Conservation (phyloP, 2,329 filamentous ascomycete genomes). For the Podosphaera aphanis region DNA sequence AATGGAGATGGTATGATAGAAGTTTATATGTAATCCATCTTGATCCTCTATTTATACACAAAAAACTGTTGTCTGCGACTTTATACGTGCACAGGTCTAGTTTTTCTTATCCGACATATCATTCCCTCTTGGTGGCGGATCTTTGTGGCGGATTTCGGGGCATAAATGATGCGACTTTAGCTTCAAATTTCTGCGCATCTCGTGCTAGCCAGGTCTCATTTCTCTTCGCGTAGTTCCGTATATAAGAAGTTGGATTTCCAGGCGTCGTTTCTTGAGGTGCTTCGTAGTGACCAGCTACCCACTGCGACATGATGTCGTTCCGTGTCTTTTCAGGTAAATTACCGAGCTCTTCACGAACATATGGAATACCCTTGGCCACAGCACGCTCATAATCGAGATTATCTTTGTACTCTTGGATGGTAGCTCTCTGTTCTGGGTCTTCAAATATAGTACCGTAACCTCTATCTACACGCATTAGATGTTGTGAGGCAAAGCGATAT, state of each 20-base stretch:
- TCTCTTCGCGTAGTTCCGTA: conserved; percentile 9
- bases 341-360: conserved; percentile 2
- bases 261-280: conserved; percentile 4
- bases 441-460: conserved; percentile 12
- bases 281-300: conserved; percentile 14
- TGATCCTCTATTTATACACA: not conserved
- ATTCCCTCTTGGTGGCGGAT: too few species aligned
- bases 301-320: conserved; percentile 8
- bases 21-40: not conserved
- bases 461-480: conserved; percentile 4
- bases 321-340: conserved; percentile 6
- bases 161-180: conserved; percentile 12
- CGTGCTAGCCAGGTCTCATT: conserved; percentile 15
- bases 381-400: conserved; percentile 1
- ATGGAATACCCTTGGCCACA: not conserved
- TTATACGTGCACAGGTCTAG: not conserved
- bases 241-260: conserved; percentile 8
- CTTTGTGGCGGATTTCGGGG: conserved; percentile 3
- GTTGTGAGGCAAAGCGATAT: not conserved
- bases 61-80: not conserved
- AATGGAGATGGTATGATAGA: conserved; percentile 14
- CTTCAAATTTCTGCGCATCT: conserved; percentile 11
- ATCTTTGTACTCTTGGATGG: conserved; percentile 2
- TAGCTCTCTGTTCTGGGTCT: conserved; percentile 8
- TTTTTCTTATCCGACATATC: too few species aligned